Base-by-base conservation (phyloP, 352 stramenopile species). In the Peronosclerospora sorghi region DNA sequence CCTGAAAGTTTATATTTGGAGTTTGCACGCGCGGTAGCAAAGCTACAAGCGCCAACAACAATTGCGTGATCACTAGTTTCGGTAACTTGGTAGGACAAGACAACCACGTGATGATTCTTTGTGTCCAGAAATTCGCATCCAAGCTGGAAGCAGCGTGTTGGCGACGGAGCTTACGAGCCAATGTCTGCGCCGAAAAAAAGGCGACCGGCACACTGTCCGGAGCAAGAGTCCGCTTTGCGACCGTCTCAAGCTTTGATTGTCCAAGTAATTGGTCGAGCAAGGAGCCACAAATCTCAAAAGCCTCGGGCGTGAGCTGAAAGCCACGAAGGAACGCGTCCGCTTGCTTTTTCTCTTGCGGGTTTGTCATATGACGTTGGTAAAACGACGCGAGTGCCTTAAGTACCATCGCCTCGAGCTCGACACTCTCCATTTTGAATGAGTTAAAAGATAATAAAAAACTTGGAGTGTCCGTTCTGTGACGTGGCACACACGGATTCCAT, bases 141-240 rank as follows among this genome's bases (percentile, higher is more conserved):
- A 17, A 42, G 18, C 0, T 62, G 63, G 45, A 80, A 55, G 46
- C 27, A 3, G 51, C 49, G 24, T 73, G 62, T 32, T 84, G 65
- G 15, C 74, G 71, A 4, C 77, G 72, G 13, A 90, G 45, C 52
- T 88, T 87, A 58, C 72, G 86, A n/a, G 75, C 73, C 37, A 90
- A 62, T 51, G 78, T 90, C 63, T 90, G 78, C 13, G 78, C 61
- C 15, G 78, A 65, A 56, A 90, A 90, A 56, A 88, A 90, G 18
- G 84, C 56, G 15, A 75, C 56, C 9, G 76, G 73, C 9, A 81
- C 54, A 12, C 28, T 47, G 12, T 46, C 45, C 39, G 53, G 42
- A 47, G 35, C 15, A 47, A 60, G 28, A 45, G 47, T 21, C 55
- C 46, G 8, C 42, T 8, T 35, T 34, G 36, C 54, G 17, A 35